Conservation (phyloP, 192 early-diverging fungal genomes). For the Entomortierella lignicola region DNA sequence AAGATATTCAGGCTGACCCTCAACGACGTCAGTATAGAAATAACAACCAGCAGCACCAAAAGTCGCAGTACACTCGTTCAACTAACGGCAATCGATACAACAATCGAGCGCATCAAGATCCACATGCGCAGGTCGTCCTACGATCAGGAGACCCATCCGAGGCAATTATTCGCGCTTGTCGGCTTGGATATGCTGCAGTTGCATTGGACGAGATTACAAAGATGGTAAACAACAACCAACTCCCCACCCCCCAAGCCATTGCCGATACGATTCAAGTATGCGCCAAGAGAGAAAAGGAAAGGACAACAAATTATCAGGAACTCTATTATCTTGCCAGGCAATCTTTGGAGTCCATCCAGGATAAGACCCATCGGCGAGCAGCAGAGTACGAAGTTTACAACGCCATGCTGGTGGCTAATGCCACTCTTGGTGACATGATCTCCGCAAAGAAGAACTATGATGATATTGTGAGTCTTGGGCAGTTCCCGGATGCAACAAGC, state of each 20-base stretch:
- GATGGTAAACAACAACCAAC: slow-evolving; percentile 35
- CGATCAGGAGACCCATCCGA: slow-evolving; percentile 40
- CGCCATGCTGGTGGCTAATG: slow-evolving; percentile 61
- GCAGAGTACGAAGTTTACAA: slow-evolving; percentile 60
- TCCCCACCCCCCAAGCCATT: slow-evolving; percentile 36
- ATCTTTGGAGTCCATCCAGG: slow-evolving; percentile 22
- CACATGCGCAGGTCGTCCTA: slow-evolving; percentile 11
- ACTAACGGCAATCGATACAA: not conserved
- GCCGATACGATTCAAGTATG: slow-evolving; percentile 52
- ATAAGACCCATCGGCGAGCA: slow-evolving; percentile 26
- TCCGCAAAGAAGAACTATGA: slow-evolving; percentile 66
- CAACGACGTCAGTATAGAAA: not conserved
- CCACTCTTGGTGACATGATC: slow-evolving; percentile 61
- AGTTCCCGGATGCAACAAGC: slow-evolving; percentile 62
- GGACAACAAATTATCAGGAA: slow-evolving; percentile 37
- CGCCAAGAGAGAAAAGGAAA: slow-evolving; percentile 43
- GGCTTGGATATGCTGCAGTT: slow-evolving; percentile 39
- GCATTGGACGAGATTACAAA: slow-evolving; percentile 40
- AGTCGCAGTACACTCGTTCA: not conserved
- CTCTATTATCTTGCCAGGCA: slow-evolving; percentile 25
- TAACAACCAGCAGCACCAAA: not conserved
- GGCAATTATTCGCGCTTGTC: slow-evolving; percentile 39
- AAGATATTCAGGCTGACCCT: not conserved
- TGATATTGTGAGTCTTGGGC: slow-evolving; percentile 55
- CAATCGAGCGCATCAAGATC: slow-evolving; percentile 6